A percentile compares a stretch with the other conserved stretches of the same genome.
These are phyloP conservation scores for Haematococcus sp. DNA, from an alignment of 139 green algal species.

Conservation along the genomic window DNA sequence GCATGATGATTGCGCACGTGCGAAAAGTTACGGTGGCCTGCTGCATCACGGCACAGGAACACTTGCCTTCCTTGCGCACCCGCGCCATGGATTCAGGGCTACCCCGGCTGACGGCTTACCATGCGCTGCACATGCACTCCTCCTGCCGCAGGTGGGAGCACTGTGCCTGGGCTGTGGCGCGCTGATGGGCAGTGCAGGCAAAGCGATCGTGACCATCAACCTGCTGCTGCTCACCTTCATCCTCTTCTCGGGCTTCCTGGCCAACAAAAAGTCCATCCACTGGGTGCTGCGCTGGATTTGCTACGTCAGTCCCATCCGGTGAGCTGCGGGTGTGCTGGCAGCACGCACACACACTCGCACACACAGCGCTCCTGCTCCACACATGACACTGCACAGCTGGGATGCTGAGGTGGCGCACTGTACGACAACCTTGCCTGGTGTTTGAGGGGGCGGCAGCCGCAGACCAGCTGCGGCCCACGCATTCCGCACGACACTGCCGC, in stretches of 20 bases:
- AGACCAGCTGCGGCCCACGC: no score
- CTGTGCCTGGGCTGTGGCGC: constrained; percentile 56
- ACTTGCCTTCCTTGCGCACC: no score
- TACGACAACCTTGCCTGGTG: no score
- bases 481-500: no score
- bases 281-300: constrained; percentile 56
- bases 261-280: constrained; percentile 55
- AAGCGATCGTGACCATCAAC: constrained; percentile 71
- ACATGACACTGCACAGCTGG: neutral
- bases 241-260: constrained; percentile 72
- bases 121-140: no score
- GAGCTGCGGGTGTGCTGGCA: neutral
- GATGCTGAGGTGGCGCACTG: neutral
- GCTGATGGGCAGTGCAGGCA: constrained; percentile 31
- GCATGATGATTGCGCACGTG: neutral
- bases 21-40: no score
- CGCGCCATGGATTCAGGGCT: no score
- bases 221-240: constrained; percentile 73
- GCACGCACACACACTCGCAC: neutral
- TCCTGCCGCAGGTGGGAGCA: constrained; percentile 46
- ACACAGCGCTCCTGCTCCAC: neutral
- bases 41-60: no score
- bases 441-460: no score
- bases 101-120: no score
- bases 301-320: constrained; percentile 57